Evolutionary conservation across 345 rosid genomes (phyloP).

Genomic region (Populus tremula): DNA sequence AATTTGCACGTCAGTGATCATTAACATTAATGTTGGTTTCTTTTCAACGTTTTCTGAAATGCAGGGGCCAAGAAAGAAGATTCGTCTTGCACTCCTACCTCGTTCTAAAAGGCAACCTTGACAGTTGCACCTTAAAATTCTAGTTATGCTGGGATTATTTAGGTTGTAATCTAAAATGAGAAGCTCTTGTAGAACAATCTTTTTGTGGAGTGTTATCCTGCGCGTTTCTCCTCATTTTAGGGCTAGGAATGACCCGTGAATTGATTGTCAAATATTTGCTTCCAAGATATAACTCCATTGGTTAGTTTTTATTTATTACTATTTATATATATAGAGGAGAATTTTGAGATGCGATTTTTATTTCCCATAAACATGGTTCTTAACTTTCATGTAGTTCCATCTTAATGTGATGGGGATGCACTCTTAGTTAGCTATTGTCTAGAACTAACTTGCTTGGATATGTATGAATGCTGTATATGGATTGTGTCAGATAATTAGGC

Average conservation of each 20-base stretch:
- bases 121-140: not conserved
- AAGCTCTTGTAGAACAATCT: constrained; percentile 1
- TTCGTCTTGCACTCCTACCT: constrained; percentile 64
- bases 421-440: no score
- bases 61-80: constrained; percentile 97
- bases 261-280: constrained; percentile 12
- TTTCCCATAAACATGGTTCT: not conserved
- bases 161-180: not conserved
- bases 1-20: not conserved
- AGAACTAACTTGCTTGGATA: no score
- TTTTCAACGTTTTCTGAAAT: not conserved
- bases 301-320: not conserved
- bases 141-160: not conserved
- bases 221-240: constrained; percentile 4
- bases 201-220: not conserved
- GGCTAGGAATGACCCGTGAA: constrained; percentile 1
- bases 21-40: not conserved
- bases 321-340: not conserved
- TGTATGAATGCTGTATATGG: no score
- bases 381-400: not conserved
- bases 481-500: no score
- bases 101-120: constrained; percentile 50
- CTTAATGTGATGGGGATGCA: not conserved
- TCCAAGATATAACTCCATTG: not conserved
- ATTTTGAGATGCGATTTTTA: constrained; percentile 17